Conservation (phyloP, 148 eudicot species). For the Rhododendron vialii region DNA sequence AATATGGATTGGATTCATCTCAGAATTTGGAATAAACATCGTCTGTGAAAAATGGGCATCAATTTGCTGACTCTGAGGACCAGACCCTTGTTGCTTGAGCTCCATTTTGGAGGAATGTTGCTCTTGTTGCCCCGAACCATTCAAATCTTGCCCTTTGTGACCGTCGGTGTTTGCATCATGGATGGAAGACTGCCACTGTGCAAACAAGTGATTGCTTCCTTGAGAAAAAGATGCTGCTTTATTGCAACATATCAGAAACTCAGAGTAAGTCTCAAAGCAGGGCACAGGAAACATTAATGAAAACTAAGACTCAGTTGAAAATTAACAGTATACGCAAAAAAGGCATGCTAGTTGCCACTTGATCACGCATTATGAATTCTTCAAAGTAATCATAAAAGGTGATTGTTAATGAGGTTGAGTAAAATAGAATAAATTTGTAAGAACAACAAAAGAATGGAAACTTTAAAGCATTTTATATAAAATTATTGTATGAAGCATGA, state of each 20-base stretch:
- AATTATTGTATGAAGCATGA: neutral
- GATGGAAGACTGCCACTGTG: constrained; percentile 61
- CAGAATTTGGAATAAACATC: constrained; percentile 37
- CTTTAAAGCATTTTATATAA: neutral
- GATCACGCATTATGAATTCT: neutral
- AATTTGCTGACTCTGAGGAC: constrained; percentile 33
- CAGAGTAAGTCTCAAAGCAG: neutral
- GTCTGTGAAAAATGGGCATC: constrained; percentile 36
- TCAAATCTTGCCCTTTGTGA: constrained; percentile 40
- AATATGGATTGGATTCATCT: constrained; percentile 28
- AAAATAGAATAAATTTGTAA: neutral
- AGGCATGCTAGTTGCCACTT: neutral
- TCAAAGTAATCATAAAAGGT: neutral
- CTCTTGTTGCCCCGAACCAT: constrained; percentile 29
- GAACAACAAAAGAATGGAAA: neutral
- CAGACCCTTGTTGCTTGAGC: constrained; percentile 36
- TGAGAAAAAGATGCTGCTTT: constrained; percentile 51
- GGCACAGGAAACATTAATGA: neutral
- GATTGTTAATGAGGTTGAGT: neutral
- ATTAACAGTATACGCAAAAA: neutral
- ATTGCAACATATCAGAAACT: constrained; percentile 3
- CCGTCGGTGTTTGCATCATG: constrained; percentile 38
- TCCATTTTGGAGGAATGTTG: constrained; percentile 43
- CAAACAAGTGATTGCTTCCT: constrained; percentile 51
- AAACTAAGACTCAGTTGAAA: neutral